Evolutionary conservation across 306 rosid species (phyloP).

Genomic region (Lablab purpureus): DNA sequence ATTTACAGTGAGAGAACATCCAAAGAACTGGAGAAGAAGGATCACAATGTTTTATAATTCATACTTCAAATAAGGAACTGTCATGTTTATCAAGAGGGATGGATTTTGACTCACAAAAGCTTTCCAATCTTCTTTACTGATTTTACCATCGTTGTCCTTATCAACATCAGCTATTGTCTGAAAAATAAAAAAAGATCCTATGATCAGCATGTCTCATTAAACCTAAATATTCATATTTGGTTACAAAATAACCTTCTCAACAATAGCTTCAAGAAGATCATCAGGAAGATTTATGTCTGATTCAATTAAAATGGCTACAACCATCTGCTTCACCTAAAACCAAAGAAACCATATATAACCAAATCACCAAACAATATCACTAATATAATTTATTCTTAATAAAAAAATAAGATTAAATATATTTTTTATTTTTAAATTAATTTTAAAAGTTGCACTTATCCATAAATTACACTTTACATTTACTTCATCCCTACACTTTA

Average conservation of each 20-base stretch:
- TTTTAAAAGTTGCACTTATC: too few species aligned
- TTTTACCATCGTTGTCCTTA: constrained; percentile 76
- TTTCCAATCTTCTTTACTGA: constrained; percentile 81
- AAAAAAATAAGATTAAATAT: too few species aligned
- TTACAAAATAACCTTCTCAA: constrained; percentile 61
- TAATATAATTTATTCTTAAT: too few species aligned
- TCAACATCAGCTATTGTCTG: constrained; percentile 85
- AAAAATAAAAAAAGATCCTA: constrained; percentile 1
- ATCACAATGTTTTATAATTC: constrained; percentile 35
- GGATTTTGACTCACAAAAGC: constrained; percentile 68
- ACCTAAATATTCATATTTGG: constrained; percentile 27
- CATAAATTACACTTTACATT: too few species aligned
- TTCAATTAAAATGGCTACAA: constrained; percentile 75
- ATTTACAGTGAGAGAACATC: background rate
- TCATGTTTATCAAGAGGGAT: constrained; percentile 77
- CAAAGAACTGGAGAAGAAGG: background rate
- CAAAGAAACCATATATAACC: constrained; percentile 37
- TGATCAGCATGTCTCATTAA: background rate
- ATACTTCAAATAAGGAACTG: constrained; percentile 87
- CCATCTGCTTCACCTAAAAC: constrained; percentile 88
- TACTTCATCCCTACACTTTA: too few species aligned
- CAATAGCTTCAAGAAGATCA: constrained; percentile 79
- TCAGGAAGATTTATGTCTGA: constrained; percentile 68
- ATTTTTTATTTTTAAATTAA: too few species aligned
- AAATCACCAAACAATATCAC: background rate